A percentile compares a stretch with the other conserved stretches of the same genome.
phyloP scores from a whole-genome alignment of 495 filamentous ascomycete genomes.

The Aspergillus sclerotioniger region DNA sequence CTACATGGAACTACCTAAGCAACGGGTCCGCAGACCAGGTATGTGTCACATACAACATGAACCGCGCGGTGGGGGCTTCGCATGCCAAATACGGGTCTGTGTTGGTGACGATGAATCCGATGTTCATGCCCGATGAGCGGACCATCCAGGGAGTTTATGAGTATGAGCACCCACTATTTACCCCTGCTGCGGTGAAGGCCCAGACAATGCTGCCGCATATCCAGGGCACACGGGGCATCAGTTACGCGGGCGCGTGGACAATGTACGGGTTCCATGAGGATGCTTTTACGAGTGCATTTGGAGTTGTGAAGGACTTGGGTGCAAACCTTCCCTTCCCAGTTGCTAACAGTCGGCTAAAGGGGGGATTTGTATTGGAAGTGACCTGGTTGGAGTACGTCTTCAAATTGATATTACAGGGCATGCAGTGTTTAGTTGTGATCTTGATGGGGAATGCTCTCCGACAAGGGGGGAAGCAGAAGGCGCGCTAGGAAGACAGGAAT shows the following conservation, averaged over 20 bases:
- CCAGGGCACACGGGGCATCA: constrained; percentile 7
- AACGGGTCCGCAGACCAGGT: background rate
- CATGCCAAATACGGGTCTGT: constrained; percentile 1
- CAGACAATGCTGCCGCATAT: background rate
- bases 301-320: background rate
- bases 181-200: background rate
- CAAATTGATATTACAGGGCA: background rate
- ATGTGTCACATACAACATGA: constrained; percentile 7
- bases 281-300: constrained; percentile 6
- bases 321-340: constrained; percentile 3
- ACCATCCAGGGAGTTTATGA: constrained; percentile 3
- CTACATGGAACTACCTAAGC: constrained; percentile 10
- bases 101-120: constrained; percentile 5
- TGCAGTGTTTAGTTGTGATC: background rate
- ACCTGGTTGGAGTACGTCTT: background rate
- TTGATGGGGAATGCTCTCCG: background rate
- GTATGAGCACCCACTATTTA: constrained; percentile 5
- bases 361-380: background rate
- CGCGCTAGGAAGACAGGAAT: too few relatives aligned
- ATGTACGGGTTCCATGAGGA: constrained; percentile 14
- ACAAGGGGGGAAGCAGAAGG: background rate
- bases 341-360: background rate
- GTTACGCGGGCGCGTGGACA: constrained; percentile 11
- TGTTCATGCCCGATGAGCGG: background rate
- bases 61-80: background rate